These are phyloP conservation scores for Luffa acutangula DNA, from an alignment of 306 rosid genomes.

Conservation along the genomic window DNA sequence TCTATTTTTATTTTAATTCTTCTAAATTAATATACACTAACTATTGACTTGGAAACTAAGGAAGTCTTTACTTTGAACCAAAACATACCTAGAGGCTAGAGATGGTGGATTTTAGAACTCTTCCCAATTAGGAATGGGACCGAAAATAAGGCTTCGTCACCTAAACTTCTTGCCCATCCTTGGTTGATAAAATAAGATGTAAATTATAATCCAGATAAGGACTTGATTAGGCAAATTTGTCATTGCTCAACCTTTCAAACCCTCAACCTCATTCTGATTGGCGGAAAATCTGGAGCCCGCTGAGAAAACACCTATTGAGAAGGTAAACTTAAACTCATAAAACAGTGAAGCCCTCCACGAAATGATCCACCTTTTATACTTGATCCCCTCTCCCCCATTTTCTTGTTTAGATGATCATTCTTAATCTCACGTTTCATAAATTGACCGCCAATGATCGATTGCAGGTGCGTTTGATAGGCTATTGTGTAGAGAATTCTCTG, in stretches of 20 bases:
- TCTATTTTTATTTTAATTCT: not conserved
- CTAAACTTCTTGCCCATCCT: not conserved
- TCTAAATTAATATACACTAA: not conserved
- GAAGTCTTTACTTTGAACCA: not conserved
- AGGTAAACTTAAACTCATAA: not conserved
- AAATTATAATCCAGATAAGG: not conserved
- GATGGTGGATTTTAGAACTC: not conserved
- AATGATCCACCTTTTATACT: not conserved
- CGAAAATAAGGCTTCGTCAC: not conserved
- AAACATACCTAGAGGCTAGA: not conserved
- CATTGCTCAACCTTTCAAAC: not conserved
- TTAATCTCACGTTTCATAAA: not conserved
- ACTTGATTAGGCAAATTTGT: not conserved
- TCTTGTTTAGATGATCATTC: not conserved
- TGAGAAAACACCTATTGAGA: not conserved
- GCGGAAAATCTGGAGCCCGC: not conserved
- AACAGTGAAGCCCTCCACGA: not conserved
- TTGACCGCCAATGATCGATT: not conserved
- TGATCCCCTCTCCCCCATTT: not conserved
- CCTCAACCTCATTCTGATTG: not conserved
- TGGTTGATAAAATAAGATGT: not conserved
- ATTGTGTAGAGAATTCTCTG: slow-evolving; percentile 78
- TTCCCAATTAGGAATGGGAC: not conserved
- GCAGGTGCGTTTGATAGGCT: slow-evolving; percentile 95
- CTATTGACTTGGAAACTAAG: not conserved